Percentiles rank a stretch among this genome's conserved stretches.
These are phyloP conservation scores for Warburgia ugandensis DNA, from an alignment of 164 flowering plant genomes.

Conservation along the genomic window DNA sequence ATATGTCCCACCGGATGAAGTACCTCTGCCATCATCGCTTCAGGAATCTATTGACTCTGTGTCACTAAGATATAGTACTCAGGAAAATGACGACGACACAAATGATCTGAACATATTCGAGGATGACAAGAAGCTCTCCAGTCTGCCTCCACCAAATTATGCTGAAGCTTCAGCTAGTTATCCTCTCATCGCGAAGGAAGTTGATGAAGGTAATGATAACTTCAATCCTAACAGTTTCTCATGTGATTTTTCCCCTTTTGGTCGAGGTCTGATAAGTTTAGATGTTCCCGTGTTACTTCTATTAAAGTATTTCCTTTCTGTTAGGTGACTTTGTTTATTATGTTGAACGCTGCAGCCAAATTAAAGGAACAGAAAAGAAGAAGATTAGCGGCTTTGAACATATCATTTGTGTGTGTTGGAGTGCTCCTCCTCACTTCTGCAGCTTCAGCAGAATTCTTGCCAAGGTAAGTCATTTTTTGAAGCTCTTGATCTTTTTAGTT, in stretches of 20 bases:
- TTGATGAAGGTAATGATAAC: slow-evolving; percentile 30
- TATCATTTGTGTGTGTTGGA: slow-evolving; percentile 60
- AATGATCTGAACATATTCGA: slow-evolving; percentile 5
- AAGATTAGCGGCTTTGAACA: slow-evolving; percentile 71
- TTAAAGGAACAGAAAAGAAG: slow-evolving; percentile 45
- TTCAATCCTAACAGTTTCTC: not conserved
- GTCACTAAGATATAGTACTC: slow-evolving; percentile 23
- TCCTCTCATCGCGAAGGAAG: slow-evolving; percentile 45
- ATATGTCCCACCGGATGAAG: slow-evolving; percentile 89
- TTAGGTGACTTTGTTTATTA: not conserved
- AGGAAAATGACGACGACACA: slow-evolving; percentile 18
- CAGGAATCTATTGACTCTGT: slow-evolving; percentile 68
- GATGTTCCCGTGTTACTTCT: not conserved
- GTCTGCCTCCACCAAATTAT: slow-evolving; percentile 3
- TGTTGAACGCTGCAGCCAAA: slow-evolving; percentile 27
- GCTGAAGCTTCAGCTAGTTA: slow-evolving; percentile 25
- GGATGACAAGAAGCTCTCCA: no score
- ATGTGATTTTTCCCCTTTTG: not conserved
- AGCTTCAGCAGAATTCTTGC: slow-evolving; percentile 53
- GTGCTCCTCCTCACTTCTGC: slow-evolving; percentile 58
- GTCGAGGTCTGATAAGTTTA: no score
- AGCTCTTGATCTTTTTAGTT: not conserved
- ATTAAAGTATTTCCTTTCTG: not conserved
- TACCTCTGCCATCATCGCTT: slow-evolving; percentile 77
- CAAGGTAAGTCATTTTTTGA: slow-evolving; percentile 36